Evolutionary conservation across 2,329 filamentous ascomycete genomes (phyloP).

Genomic region (Pyrenophora teres): DNA sequence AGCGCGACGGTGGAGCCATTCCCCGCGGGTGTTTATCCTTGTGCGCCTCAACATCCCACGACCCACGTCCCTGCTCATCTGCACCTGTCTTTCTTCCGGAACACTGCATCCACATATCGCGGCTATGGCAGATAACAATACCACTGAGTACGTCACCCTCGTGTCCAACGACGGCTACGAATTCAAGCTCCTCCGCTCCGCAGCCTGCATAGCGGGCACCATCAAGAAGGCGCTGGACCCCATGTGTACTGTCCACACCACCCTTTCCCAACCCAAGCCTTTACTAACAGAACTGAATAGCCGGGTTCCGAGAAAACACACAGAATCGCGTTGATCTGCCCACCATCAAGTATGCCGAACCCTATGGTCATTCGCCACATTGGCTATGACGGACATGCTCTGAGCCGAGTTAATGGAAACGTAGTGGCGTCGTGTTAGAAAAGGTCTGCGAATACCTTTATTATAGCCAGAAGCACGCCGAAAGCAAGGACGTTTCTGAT

Average conservation of each 20-base stretch:
- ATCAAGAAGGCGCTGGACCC: constrained; percentile 78
- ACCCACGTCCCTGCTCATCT: not conserved
- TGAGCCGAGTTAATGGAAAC: constrained; percentile 5
- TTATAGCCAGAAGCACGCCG: constrained; percentile 75
- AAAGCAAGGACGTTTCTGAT: constrained; percentile 74
- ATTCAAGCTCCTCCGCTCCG: constrained; percentile 74
- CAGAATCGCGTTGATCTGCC: constrained; percentile 69
- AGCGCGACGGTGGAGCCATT: constrained; percentile 17
- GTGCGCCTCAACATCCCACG: not conserved
- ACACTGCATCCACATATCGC: not conserved
- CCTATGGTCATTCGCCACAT: not conserved
- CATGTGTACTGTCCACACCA: constrained; percentile 56
- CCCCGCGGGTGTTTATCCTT: constrained; percentile 10
- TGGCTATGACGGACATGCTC: not conserved
- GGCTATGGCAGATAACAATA: constrained; percentile 28
- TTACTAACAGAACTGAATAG: constrained; percentile 43
- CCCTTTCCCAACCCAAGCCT: not conserved
- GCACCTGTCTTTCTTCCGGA: not conserved
- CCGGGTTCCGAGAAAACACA: constrained; percentile 67
- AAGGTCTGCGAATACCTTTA: constrained; percentile 84
- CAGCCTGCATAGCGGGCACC: constrained; percentile 69
- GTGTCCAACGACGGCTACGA: constrained; percentile 77
- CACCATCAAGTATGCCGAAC: constrained; percentile 68
- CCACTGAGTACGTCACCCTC: constrained; percentile 75
- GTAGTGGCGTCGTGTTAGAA: constrained; percentile 73